Evolutionary conservation across 2,329 filamentous ascomycete genomes (phyloP).

Genomic region (Huntiella moniliformis): DNA sequence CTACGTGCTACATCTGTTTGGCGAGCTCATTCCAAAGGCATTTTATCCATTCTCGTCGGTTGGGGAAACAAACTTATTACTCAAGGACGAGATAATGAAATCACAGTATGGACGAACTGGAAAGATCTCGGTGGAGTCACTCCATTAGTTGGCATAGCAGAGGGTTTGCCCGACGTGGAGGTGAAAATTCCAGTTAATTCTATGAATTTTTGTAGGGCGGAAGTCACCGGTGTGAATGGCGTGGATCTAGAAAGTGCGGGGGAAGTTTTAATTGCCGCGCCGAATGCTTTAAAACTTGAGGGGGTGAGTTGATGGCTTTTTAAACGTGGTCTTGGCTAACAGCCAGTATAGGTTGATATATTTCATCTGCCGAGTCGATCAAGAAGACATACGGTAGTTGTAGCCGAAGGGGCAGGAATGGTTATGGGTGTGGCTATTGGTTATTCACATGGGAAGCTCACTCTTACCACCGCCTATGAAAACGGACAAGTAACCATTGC

Average conservation of each 20-base stretch:
- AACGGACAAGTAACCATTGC: slow-evolving; percentile 58
- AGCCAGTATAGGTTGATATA: slow-evolving; percentile 52
- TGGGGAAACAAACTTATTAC: slow-evolving; percentile 59
- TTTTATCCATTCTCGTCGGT: slow-evolving; percentile 48
- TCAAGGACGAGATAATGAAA: slow-evolving; percentile 74
- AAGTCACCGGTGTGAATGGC: slow-evolving; percentile 14
- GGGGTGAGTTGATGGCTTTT: slow-evolving; percentile 28
- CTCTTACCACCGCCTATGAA: slow-evolving; percentile 65
- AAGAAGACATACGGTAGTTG: slow-evolving; percentile 40
- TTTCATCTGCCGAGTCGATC: slow-evolving; percentile 61
- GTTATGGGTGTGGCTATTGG: slow-evolving; percentile 63
- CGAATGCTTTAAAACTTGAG: slow-evolving; percentile 56
- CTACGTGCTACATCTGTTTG: slow-evolving; percentile 72
- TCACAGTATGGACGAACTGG: slow-evolving; percentile 53
- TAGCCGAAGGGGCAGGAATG: slow-evolving; percentile 49
- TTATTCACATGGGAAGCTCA: slow-evolving; percentile 29
- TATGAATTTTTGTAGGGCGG: slow-evolving; percentile 69
- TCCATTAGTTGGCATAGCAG: slow-evolving; percentile 35
- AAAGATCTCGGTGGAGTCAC: slow-evolving; percentile 27
- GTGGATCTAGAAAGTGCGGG: slow-evolving; percentile 15
- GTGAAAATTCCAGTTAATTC: slow-evolving; percentile 74
- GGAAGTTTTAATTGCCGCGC: slow-evolving; percentile 55
- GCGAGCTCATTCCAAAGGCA: slow-evolving; percentile 61
- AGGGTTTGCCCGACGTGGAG: slow-evolving; percentile 53
- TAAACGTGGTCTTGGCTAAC: background rate